Conservation (phyloP, 2,329 filamentous ascomycete species). For the Cryphonectria parasitica region DNA sequence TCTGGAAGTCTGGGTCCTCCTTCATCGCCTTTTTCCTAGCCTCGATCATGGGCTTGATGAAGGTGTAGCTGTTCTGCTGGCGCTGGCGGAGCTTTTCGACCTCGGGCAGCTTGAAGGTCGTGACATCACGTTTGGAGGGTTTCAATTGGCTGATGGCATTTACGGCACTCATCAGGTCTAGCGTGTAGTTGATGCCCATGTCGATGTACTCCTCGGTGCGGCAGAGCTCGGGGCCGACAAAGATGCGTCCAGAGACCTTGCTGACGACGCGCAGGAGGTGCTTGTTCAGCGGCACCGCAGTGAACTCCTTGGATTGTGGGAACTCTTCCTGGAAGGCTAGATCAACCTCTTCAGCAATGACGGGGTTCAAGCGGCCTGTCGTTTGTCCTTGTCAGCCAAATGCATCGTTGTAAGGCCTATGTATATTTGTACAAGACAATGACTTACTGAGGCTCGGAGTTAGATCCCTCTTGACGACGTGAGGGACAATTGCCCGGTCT, state of each 20-base stretch:
- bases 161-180: conserved; percentile 45
- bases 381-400: neutral
- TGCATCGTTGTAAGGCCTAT: neutral
- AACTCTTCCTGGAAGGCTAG: conserved; percentile 41
- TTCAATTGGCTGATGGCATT: conserved; percentile 35
- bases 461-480: conserved; percentile 23
- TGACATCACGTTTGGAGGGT: conserved; percentile 41
- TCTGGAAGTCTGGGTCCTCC: conserved; percentile 32
- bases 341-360: conserved; percentile 44
- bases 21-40: conserved; percentile 35
- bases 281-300: conserved; percentile 44
- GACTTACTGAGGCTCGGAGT: conserved; percentile 25
- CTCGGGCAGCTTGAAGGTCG: conserved; percentile 39
- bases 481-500: conserved; percentile 22
- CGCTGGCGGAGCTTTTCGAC: conserved; percentile 41
- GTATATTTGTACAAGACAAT: neutral
- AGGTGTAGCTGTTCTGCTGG: conserved; percentile 38
- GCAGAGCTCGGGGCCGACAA: conserved; percentile 52
- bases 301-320: conserved; percentile 45
- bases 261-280: conserved; percentile 50
- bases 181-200: conserved; percentile 52
- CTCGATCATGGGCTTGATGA: conserved; percentile 43
- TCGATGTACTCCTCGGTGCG: conserved; percentile 50
- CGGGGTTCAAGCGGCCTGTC: conserved; percentile 42
- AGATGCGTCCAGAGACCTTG: conserved; percentile 50